phyloP scores from a whole-genome alignment of 192 early-diverging fungal genomes.

The Geosiphon pyriformis region DNA sequence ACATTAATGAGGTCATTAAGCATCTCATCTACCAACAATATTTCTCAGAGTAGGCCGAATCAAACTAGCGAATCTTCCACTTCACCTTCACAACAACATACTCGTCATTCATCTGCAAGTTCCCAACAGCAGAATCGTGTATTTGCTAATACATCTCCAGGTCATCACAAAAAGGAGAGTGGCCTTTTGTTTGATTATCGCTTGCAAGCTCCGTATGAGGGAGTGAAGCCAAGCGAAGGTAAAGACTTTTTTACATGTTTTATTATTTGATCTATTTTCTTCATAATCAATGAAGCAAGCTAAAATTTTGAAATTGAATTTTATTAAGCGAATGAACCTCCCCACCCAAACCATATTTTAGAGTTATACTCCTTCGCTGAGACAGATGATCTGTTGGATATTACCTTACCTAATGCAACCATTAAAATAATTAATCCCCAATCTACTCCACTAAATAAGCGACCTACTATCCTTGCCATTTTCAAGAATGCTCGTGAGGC shows the following conservation, averaged over 20 bases:
- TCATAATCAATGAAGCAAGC: too few relatives aligned
- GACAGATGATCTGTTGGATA: background rate
- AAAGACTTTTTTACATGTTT: too few relatives aligned
- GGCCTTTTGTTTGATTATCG: constrained; percentile 21
- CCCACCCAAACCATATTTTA: constrained; percentile 17
- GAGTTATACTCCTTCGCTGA: constrained; percentile 19
- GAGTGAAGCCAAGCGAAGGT: constrained; percentile 23
- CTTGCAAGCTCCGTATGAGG: constrained; percentile 19
- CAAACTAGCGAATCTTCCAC: too few relatives aligned
- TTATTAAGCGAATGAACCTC: constrained; percentile 17
- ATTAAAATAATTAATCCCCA: constrained; percentile 9
- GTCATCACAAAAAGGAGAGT: background rate
- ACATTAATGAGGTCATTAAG: constrained; percentile 20
- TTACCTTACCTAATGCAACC: constrained; percentile 7
- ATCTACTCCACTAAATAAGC: background rate
- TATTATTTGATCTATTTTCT: too few relatives aligned
- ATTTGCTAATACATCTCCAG: constrained; percentile 3
- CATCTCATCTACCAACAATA: constrained; percentile 2
- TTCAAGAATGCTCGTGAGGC: constrained; percentile 19
- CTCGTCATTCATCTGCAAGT: background rate
- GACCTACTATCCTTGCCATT: constrained; percentile 14
- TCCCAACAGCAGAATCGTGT: constrained; percentile 2
- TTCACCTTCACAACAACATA: background rate
- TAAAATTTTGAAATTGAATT: too few relatives aligned
- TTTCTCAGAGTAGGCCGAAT: background rate